Percentiles rank a stretch among this genome's conserved stretches.
phyloP scores from a whole-genome alignment of 257 asterid species.

The Nicotiana paniculata region DNA sequence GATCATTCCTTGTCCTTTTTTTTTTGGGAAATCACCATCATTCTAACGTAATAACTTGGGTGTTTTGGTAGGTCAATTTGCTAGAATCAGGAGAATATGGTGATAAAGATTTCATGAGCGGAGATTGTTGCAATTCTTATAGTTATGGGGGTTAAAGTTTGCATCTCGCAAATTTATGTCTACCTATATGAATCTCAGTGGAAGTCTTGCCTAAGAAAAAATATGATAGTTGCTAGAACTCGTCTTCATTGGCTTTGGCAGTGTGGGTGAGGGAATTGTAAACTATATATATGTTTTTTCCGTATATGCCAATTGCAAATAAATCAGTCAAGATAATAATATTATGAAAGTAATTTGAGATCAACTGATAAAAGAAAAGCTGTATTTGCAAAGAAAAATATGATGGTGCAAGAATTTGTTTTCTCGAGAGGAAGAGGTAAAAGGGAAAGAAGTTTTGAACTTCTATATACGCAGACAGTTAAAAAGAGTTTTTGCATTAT shows the following conservation, averaged over 20 bases:
- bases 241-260: not conserved
- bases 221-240: too few relatives aligned
- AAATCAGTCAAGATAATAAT: too few relatives aligned
- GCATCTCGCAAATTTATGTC: not conserved
- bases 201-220: not conserved
- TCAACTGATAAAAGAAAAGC: too few relatives aligned
- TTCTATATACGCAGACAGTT: too few relatives aligned
- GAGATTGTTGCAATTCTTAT: not conserved
- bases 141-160: conserved; percentile 9
- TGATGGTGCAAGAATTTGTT: too few relatives aligned
- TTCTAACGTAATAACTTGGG: not conserved
- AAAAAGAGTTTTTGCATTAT: too few relatives aligned
- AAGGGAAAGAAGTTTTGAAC: too few relatives aligned
- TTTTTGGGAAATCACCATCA: not conserved
- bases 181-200: not conserved
- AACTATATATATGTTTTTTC: not conserved
- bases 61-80: conserved; percentile 48
- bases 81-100: conserved; percentile 39
- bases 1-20: not conserved
- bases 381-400: too few relatives aligned
- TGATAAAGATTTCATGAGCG: conserved; percentile 17
- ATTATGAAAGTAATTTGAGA: too few relatives aligned
- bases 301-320: not conserved
- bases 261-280: not conserved
- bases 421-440: too few relatives aligned